A percentile compares a stretch with the other conserved stretches of the same genome.
Evolutionary conservation across 2,329 filamentous ascomycete genomes (phyloP).

Genomic region (Reticulascus tulasneorum): DNA sequence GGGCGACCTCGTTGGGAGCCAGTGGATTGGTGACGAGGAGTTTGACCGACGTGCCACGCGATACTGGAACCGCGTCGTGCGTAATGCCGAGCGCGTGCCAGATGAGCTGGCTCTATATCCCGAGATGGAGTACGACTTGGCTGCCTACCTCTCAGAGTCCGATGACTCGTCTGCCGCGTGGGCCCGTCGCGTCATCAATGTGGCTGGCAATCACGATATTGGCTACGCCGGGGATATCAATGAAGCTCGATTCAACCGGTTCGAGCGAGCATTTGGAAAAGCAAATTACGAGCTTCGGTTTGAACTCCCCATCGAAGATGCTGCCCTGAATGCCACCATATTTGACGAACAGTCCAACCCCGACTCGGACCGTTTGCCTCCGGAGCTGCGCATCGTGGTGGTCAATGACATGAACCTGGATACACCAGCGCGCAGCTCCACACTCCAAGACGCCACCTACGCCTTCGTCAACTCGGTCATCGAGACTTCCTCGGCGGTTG

Average conservation of each 20-base stretch:
- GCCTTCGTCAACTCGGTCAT: slow-evolving; percentile 70
- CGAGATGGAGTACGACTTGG: slow-evolving; percentile 42
- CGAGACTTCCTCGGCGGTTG: slow-evolving; percentile 55
- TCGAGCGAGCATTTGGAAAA: slow-evolving; percentile 80
- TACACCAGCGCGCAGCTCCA: slow-evolving; percentile 64
- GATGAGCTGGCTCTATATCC: slow-evolving; percentile 50
- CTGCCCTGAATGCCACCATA: slow-evolving; percentile 34
- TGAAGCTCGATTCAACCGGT: slow-evolving; percentile 68
- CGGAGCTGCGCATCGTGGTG: slow-evolving; percentile 76
- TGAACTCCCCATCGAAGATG: slow-evolving; percentile 46
- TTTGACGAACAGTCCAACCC: slow-evolving; percentile 39
- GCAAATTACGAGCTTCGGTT: slow-evolving; percentile 88
- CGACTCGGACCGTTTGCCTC: slow-evolving; percentile 44
- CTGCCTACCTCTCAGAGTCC: slow-evolving; percentile 43
- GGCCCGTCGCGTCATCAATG: slow-evolving; percentile 77
- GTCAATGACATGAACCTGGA: slow-evolving; percentile 95
- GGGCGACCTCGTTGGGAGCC: slow-evolving; percentile 87
- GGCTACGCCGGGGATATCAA: slow-evolving; percentile 93
- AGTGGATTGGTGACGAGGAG: slow-evolving; percentile 87
- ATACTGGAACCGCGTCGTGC: slow-evolving; percentile 80
- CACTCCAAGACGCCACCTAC: slow-evolving; percentile 74
- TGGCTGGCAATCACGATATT: slow-evolving; percentile 93
- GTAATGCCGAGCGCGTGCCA: slow-evolving; percentile 60
- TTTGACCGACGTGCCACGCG: slow-evolving; percentile 69
- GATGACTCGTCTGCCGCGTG: slow-evolving; percentile 47